These are phyloP conservation scores for Tubosaeta sp. DNA, from an alignment of 768 basidiomycete genomes.

Conservation along the genomic window DNA sequence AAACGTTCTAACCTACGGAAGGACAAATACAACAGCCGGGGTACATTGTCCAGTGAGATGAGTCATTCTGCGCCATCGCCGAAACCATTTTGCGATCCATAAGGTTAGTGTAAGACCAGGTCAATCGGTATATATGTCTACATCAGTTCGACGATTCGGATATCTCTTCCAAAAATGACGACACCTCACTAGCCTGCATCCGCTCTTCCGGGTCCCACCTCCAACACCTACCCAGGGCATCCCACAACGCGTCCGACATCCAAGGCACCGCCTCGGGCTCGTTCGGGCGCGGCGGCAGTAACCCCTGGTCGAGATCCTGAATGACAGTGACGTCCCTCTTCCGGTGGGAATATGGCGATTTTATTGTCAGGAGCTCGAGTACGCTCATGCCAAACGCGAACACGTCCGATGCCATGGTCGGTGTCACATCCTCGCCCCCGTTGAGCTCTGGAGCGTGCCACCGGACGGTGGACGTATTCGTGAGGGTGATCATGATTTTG, in stretches of 20 bases:
- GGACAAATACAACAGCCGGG: too few species aligned
- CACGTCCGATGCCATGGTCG: constrained; percentile 47
- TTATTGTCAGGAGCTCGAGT: constrained; percentile 53
- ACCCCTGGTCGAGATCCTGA: constrained; percentile 36
- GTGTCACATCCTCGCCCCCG: constrained; percentile 37
- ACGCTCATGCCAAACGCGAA: constrained; percentile 61
- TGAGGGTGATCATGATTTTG: constrained; percentile 44
- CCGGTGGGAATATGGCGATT: constrained; percentile 45
- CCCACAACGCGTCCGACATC: constrained; percentile 49
- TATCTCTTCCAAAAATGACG: constrained; percentile 7
- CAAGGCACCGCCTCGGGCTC: constrained; percentile 30
- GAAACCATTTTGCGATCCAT: too few species aligned
- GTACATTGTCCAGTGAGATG: too few species aligned
- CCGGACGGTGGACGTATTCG: constrained; percentile 43
- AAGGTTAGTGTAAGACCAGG: too few species aligned
- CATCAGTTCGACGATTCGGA: not conserved
- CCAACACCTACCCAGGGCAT: constrained; percentile 46
- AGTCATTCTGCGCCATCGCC: too few species aligned
- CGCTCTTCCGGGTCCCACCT: constrained; percentile 33
- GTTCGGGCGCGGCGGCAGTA: constrained; percentile 43
- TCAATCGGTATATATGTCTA: too few species aligned
- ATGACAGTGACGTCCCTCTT: constrained; percentile 50
- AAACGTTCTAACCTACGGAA: too few species aligned
- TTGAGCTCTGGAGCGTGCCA: constrained; percentile 64
- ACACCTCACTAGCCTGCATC: constrained; percentile 39